Base-by-base conservation (phyloP, 2,329 filamentous ascomycete species). In the Dichotomopilus funicola region DNA sequence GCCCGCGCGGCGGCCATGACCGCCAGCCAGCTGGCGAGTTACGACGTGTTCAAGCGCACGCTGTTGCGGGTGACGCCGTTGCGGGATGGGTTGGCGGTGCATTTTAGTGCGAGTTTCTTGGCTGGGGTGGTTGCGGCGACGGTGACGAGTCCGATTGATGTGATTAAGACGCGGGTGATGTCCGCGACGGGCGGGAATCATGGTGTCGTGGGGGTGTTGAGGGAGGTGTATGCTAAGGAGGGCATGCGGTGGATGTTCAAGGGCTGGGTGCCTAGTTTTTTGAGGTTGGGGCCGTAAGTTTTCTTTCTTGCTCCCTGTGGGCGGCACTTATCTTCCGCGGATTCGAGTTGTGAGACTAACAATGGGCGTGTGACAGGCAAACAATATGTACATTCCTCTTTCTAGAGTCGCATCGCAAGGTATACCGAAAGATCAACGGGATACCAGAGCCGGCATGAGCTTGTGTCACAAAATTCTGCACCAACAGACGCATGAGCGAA, bases 121-220 rank as follows among this genome's bases (percentile, higher is more conserved):
- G 89, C 89, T 1, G 89, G 89, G 8, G 84, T 95, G 58, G 86
- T 91, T 6, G 90, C 90, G 4, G 92, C 90, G 1, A 94, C 89
- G 0, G 81, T 92, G 10, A 94, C 88, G 62, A 90, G 85, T 55
- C 90, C 90, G 0, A 85, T 95, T 50, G 90, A 95, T 70, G 90
- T 95, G 35, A 85, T 95, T 73, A 95, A 95, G 78, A 95, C 90
- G 8, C 78, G 88, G 31, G 82, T 95, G 65, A 95, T 95, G 90
- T 87, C 85, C 59, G 80, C 85, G 31, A 72, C 72, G 43, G 69
- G 73, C 59, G 71, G 80, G 61, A 75, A 58, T 6, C 53, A 58
- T 2, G 51, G 79, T 33, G 71, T 94, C 35, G 61, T 80, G 3
- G 75, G 74, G 54, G 70, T 91, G 27, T 72, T 95, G 53, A 72